A percentile compares a stretch with the other conserved stretches of the same genome.
Conservation (phyloP, 148 eudicot genomes). For the Cornus suecica region DNA sequence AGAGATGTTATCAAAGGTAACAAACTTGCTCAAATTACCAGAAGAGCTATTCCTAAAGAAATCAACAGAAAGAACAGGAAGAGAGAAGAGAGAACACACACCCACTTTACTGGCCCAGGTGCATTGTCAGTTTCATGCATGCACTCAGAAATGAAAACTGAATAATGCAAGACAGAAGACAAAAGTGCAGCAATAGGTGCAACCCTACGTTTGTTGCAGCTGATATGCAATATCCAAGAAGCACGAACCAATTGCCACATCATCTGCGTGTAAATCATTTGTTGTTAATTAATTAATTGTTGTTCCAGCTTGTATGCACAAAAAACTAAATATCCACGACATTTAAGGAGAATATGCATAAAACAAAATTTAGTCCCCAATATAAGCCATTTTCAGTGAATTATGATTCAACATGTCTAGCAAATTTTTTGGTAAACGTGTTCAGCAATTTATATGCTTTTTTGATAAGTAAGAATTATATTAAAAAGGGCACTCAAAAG, state of each 20-base stretch:
- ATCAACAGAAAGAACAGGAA: not conserved
- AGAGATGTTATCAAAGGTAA: constrained; percentile 8
- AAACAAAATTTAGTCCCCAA: not conserved
- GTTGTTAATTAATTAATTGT: not conserved
- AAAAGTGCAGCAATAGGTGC: constrained; percentile 97
- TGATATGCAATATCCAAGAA: constrained; percentile 87
- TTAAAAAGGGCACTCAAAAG: too few relatives aligned
- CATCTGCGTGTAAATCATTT: constrained; percentile 50
- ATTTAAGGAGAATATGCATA: not conserved
- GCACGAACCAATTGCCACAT: constrained; percentile 87
- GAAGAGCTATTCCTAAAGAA: not conserved
- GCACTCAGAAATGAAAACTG: constrained; percentile 53
- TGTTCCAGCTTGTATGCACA: not conserved
- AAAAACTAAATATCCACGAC: constrained; percentile 4
- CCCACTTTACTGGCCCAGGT: constrained; percentile 96
- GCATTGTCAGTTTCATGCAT: constrained; percentile 71
- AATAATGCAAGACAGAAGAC: constrained; percentile 81
- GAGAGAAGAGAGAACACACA: constrained; percentile 29
- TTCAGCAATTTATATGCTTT: not conserved
- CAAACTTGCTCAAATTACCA: not conserved
- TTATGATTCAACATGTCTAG: not conserved
- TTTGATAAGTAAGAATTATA: too few relatives aligned
- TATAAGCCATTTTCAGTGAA: not conserved
- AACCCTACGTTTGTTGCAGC: constrained; percentile 93
- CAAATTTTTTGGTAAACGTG: too few relatives aligned